Evolutionary conservation across 2,329 filamentous ascomycete species (phyloP).

Genomic region (Orbilia brochopaga): DNA sequence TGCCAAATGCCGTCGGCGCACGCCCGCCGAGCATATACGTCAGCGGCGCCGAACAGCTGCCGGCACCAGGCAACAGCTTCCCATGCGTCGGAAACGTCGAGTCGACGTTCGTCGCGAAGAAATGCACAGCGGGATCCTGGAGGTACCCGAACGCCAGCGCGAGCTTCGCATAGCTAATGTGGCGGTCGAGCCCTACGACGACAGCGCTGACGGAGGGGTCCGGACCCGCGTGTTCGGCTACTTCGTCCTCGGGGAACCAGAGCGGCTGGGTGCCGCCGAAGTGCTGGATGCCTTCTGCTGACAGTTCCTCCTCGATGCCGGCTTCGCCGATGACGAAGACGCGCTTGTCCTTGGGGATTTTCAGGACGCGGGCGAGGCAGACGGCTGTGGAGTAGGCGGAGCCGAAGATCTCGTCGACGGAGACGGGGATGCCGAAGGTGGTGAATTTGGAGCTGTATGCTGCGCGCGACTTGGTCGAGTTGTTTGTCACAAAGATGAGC

Average conservation of each 20-base stretch:
- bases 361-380: conserved; percentile 92
- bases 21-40: conserved; percentile 70
- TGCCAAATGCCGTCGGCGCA: conserved; percentile 80
- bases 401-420: conserved; percentile 90
- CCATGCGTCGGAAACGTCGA: conserved; percentile 83
- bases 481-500: conserved; percentile 96
- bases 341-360: conserved; percentile 78
- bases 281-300: conserved; percentile 76
- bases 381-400: conserved; percentile 94
- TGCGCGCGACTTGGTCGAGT: conserved; percentile 91
- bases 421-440: conserved; percentile 76
- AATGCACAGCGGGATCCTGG: conserved; percentile 74
- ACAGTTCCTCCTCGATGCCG: conserved; percentile 88
- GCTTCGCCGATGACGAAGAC: conserved; percentile 92
- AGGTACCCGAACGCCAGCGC: conserved; percentile 86
- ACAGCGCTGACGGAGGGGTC: conserved; percentile 91
- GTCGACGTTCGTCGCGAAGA: conserved; percentile 92
- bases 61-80: conserved; percentile 88
- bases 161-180: conserved; percentile 93
- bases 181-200: conserved; percentile 87
- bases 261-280: conserved; percentile 79
- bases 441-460: conserved; percentile 94
- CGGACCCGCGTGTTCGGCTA: conserved; percentile 64
- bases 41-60: conserved; percentile 75
- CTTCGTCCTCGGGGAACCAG: conserved; percentile 42